A percentile compares a stretch with the other conserved stretches of the same genome.
phyloP scores from a whole-genome alignment of 2,329 filamentous ascomycete species.

The Phyllosticta citrichinensis region DNA sequence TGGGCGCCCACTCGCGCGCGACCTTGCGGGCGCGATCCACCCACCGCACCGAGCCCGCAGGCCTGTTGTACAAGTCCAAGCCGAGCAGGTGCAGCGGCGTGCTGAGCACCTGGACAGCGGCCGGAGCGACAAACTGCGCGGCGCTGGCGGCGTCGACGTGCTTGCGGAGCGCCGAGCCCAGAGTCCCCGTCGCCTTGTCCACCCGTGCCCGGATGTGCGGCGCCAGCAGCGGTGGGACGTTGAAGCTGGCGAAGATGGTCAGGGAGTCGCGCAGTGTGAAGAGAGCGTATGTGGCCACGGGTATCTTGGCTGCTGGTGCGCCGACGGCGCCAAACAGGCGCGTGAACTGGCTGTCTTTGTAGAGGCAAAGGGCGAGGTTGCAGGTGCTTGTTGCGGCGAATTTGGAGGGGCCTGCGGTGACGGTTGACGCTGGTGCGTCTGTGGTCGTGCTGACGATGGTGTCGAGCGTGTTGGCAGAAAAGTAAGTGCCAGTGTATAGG shows the following conservation, averaged over 20 bases:
- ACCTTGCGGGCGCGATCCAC: constrained; percentile 57
- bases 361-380: constrained; percentile 77
- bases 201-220: constrained; percentile 45
- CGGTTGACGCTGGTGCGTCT: constrained; percentile 43
- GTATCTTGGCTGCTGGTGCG: constrained; percentile 46
- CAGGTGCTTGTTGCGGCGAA: constrained; percentile 71
- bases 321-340: constrained; percentile 62
- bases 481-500: constrained; percentile 81
- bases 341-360: constrained; percentile 83
- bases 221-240: constrained; percentile 70
- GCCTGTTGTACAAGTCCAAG: constrained; percentile 73
- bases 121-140: constrained; percentile 10
- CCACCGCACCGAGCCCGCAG: constrained; percentile 34
- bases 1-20: constrained; percentile 65
- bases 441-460: constrained; percentile 58
- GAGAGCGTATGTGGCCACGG: constrained; percentile 60
- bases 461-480: constrained; percentile 80
- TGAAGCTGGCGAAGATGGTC: constrained; percentile 89
- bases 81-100: constrained; percentile 81
- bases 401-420: constrained; percentile 67
- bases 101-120: constrained; percentile 61
- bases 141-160: constrained; percentile 20
- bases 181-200: constrained; percentile 11
- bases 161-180: constrained; percentile 39
- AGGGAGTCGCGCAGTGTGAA: constrained; percentile 77